Evolutionary conservation across 805 yeast species (phyloP).

Genomic region (Myxozyma nipponensis): DNA sequence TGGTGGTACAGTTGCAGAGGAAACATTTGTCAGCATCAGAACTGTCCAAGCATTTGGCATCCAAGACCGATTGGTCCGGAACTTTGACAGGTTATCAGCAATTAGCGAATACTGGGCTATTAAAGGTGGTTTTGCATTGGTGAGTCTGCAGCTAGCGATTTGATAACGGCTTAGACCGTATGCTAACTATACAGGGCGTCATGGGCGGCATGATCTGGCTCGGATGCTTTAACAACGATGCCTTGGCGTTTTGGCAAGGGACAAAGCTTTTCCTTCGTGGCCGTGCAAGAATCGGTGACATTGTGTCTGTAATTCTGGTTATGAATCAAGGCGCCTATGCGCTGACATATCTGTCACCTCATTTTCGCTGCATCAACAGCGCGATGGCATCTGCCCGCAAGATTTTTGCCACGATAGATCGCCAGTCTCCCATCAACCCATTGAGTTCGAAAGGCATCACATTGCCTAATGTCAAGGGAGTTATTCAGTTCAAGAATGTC

Average conservation of each 20-base stretch:
- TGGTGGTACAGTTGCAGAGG: slow-evolving; percentile 40
- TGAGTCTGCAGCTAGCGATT: slow-evolving; percentile 34
- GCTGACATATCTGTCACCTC: slow-evolving; percentile 41
- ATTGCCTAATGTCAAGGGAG: slow-evolving; percentile 45
- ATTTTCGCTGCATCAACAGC: slow-evolving; percentile 37
- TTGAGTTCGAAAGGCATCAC: slow-evolving; percentile 27
- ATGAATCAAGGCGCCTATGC: slow-evolving; percentile 43
- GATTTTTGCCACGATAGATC: slow-evolving; percentile 42
- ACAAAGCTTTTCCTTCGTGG: slow-evolving; percentile 26
- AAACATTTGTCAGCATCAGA: slow-evolving; percentile 39
- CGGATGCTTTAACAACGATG: slow-evolving; percentile 24
- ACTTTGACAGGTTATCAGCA: slow-evolving; percentile 35
- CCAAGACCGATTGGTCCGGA: slow-evolving; percentile 36
- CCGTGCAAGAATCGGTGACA: slow-evolving; percentile 28
- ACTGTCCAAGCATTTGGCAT: slow-evolving; percentile 43
- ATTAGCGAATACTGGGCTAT: slow-evolving; percentile 29
- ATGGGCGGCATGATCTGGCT: slow-evolving; percentile 33
- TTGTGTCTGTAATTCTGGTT: slow-evolving; percentile 41
- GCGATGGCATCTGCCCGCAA: slow-evolving; percentile 41
- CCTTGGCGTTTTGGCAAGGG: slow-evolving; percentile 35
- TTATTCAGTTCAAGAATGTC: slow-evolving; percentile 76
- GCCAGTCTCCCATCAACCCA: slow-evolving; percentile 40
- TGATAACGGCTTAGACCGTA: slow-evolving; percentile 29
- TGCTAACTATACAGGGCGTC: slow-evolving; percentile 16
- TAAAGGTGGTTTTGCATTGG: slow-evolving; percentile 32